Evolutionary conservation across 106 monocot genomes (phyloP).

Genomic region (Dactylorhiza incarnata): DNA sequence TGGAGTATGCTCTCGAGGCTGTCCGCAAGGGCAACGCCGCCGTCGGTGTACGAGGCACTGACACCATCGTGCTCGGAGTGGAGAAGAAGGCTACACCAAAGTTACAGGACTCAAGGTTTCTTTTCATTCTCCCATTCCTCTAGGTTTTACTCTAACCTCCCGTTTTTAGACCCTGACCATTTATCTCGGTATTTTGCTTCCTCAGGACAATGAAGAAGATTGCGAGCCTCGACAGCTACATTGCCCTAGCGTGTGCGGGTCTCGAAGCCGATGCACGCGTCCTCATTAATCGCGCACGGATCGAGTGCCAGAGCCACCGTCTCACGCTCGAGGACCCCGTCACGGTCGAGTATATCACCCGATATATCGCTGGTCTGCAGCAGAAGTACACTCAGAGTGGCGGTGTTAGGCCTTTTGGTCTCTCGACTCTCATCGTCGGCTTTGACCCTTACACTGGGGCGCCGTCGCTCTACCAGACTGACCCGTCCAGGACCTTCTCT

Average conservation of each 20-base stretch:
- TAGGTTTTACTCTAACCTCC: neutral
- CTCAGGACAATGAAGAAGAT: conserved; percentile 73
- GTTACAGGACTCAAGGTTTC: conserved; percentile 84
- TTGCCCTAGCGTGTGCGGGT: conserved; percentile 88
- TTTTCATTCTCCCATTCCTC: neutral
- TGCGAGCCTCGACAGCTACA: conserved; percentile 77
- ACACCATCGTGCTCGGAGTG: conserved; percentile 92
- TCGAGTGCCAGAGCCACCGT: conserved; percentile 93
- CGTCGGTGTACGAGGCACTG: conserved; percentile 91
- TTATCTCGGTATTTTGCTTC: neutral
- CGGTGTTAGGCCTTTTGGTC: conserved; percentile 88
- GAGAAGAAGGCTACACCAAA: conserved; percentile 96
- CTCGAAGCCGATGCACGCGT: conserved; percentile 94
- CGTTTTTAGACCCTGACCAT: neutral
- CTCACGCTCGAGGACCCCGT: conserved; percentile 84
- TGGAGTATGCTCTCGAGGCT: conserved; percentile 95
- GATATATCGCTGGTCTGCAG: conserved; percentile 88
- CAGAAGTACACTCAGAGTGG: conserved; percentile 99
- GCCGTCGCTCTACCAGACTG: conserved; percentile 88
- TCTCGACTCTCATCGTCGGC: conserved; percentile 83
- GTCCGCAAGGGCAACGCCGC: conserved; percentile 96
- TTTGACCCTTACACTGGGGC: conserved; percentile 70
- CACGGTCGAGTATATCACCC: conserved; percentile 92
- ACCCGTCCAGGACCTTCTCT: conserved; percentile 87
- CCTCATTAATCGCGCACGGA: conserved; percentile 77